phyloP scores from a whole-genome alignment of 1,284 basidiomycete genomes.

The Gymnopus androsaceus region DNA sequence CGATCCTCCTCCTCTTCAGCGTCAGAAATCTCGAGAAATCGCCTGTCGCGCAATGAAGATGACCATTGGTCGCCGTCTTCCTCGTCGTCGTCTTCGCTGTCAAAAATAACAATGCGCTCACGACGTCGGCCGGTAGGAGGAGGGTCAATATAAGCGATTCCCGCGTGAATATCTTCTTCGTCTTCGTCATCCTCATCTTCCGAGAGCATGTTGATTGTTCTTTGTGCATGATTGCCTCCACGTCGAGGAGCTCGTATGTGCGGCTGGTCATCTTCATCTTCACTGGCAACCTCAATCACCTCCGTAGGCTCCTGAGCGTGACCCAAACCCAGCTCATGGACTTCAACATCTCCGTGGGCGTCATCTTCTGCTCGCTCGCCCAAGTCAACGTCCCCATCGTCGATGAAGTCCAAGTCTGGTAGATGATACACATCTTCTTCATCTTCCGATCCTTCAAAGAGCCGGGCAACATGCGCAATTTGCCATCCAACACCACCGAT shows the following conservation, averaged over 20 bases:
- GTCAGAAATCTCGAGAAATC: too few species aligned
- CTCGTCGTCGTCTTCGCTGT: constrained; percentile 37
- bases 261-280: neutral
- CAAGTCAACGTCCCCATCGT: constrained; percentile 34
- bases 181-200: constrained; percentile 2
- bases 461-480: too few species aligned
- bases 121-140: constrained; percentile 3
- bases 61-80: neutral
- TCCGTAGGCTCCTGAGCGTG: constrained; percentile 9
- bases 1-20: neutral
- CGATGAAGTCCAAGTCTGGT: constrained; percentile 53
- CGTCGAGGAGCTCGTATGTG: neutral
- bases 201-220: neutral
- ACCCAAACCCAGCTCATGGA: neutral
- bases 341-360: constrained; percentile 10
- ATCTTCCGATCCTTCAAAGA: neutral
- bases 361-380: constrained; percentile 19
- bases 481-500: constrained; percentile 30
- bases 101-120: constrained; percentile 14
- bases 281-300: constrained; percentile 8
- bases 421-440: constrained; percentile 41
- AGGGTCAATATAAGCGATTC: constrained; percentile 9
- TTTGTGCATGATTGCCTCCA: neutral
- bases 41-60: too few species aligned
- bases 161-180: constrained; percentile 6